Evolutionary conservation across 345 rosid species (phyloP).

Genomic region (Brassica rapa): DNA sequence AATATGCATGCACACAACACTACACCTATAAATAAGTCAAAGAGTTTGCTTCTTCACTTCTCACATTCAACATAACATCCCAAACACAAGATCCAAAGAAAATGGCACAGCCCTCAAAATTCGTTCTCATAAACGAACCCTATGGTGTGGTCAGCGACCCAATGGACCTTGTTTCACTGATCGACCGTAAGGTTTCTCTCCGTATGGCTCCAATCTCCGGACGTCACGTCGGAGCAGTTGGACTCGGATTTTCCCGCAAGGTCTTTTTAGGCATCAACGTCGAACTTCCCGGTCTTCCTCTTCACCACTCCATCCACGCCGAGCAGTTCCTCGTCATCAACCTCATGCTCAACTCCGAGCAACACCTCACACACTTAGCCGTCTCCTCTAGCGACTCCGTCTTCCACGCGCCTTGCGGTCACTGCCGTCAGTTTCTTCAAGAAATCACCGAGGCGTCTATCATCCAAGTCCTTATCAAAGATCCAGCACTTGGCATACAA

Average conservation of each 20-base stretch:
- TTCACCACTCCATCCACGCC: constrained; percentile 79
- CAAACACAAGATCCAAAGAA: neutral
- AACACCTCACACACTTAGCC: constrained; percentile 49
- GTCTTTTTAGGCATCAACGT: constrained; percentile 69
- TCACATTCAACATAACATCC: neutral
- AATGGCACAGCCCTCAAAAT: constrained; percentile 47
- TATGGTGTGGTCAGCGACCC: constrained; percentile 21
- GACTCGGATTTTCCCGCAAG: constrained; percentile 67
- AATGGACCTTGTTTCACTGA: neutral
- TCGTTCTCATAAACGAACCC: constrained; percentile 20
- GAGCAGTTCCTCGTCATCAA: constrained; percentile 84
- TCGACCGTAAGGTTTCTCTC: constrained; percentile 1
- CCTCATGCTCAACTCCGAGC: constrained; percentile 62
- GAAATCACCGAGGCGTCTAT: constrained; percentile 68
- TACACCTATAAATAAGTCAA: neutral
- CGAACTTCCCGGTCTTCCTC: constrained; percentile 85
- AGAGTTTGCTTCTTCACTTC: neutral
- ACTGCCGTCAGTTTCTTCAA: constrained; percentile 89
- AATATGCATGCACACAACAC: neutral
- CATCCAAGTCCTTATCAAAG: constrained; percentile 33
- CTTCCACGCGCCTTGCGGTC: constrained; percentile 79
- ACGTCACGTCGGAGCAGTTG: constrained; percentile 64
- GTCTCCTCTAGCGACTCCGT: constrained; percentile 55
- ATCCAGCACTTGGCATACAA: constrained; percentile 5
- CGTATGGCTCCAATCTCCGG: constrained; percentile 72